These are phyloP conservation scores for Oryza meyeriana DNA, from an alignment of 176 grass and related monocot species.

Conservation along the genomic window DNA sequence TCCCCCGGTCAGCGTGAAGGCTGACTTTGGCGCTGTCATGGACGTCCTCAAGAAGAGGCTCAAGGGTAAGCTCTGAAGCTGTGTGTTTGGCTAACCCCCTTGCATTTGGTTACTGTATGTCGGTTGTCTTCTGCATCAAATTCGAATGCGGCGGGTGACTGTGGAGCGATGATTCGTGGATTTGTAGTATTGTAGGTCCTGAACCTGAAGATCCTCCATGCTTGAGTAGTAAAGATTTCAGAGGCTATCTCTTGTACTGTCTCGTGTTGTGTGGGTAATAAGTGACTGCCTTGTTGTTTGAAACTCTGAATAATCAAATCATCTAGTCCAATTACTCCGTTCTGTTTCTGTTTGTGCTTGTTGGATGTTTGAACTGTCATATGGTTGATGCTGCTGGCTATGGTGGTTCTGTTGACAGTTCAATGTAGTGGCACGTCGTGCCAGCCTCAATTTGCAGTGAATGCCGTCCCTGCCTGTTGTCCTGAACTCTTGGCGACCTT, in stretches of 20 bases:
- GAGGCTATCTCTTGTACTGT: constrained; percentile 27
- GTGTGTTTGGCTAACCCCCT: neutral
- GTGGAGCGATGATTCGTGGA: constrained; percentile 4
- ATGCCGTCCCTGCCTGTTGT: too few relatives aligned
- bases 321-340: neutral
- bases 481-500: too few relatives aligned
- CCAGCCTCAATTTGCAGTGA: neutral
- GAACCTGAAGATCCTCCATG: neutral
- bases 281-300: constrained; percentile 3
- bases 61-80: constrained; percentile 62
- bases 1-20: constrained; percentile 77
- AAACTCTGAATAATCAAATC: constrained; percentile 32
- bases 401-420: neutral
- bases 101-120: constrained; percentile 3
- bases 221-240: constrained; percentile 5
- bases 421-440: neutral
- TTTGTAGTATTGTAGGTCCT: constrained; percentile 26
- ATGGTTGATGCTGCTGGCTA: neutral
- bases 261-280: constrained; percentile 28
- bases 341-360: neutral
- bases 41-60: constrained; percentile 90
- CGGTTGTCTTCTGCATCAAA: constrained; percentile 19
- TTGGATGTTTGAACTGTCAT: neutral
- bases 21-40: constrained; percentile 84
- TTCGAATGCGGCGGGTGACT: constrained; percentile 6